phyloP scores from a whole-genome alignment of 2,329 filamentous ascomycete genomes.

The Fonsecaea multimorphosa region DNA sequence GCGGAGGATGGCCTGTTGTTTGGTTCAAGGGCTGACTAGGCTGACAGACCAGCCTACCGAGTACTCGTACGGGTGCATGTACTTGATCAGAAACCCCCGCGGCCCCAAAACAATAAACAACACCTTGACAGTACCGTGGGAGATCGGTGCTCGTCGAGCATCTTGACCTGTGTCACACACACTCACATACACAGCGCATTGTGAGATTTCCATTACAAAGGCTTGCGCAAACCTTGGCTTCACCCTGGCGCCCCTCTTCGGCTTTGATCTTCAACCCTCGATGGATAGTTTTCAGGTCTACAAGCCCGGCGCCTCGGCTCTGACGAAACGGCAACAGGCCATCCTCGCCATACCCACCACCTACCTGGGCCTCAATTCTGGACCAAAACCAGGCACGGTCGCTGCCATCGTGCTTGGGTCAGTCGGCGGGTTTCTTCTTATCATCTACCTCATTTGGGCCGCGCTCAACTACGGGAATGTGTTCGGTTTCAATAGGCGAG shows the following conservation, averaged over 20 bases:
- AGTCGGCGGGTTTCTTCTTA: constrained; percentile 58
- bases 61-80: not conserved
- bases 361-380: constrained; percentile 60
- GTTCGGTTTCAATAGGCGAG: not conserved
- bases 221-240: not conserved
- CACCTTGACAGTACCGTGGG: not conserved
- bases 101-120: not conserved
- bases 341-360: constrained; percentile 63
- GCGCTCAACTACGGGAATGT: constrained; percentile 1
- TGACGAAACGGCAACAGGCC: constrained; percentile 34
- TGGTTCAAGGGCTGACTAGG: not conserved
- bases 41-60: not conserved
- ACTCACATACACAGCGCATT: too few relatives aligned
- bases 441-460: constrained; percentile 54
- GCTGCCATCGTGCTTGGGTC: constrained; percentile 55
- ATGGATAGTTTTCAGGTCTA: constrained; percentile 23
- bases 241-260: constrained; percentile 6
- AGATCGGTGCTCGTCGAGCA: not conserved
- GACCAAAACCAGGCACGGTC: constrained; percentile 56
- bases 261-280: not conserved
- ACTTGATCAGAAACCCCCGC: not conserved
- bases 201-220: not conserved
- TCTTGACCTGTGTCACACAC: not conserved
- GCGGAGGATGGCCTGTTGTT: not conserved
- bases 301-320: constrained; percentile 3